Conservation (phyloP, 768 basidiomycete species). For the Leccinellum rugosiceps region DNA sequence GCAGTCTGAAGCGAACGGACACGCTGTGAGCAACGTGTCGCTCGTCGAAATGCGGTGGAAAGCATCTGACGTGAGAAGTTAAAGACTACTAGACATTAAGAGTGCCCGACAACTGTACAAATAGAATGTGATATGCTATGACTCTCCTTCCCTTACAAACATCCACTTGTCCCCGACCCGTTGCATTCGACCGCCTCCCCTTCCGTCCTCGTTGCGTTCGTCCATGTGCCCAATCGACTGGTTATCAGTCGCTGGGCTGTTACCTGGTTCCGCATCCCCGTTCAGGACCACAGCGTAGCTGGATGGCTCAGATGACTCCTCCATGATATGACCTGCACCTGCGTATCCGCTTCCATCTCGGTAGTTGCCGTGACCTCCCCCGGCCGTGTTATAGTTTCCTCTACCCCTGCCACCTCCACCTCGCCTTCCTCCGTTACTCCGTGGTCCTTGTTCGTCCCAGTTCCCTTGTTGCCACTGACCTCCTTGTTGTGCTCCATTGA, state of each 20-base stretch:
- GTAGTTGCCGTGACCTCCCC: conserved; percentile 44
- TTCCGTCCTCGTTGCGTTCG: conserved; percentile 10
- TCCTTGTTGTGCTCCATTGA: conserved; percentile 16
- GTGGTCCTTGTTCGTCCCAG: conserved; percentile 32
- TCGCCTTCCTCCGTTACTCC: conserved; percentile 36
- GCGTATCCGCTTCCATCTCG: conserved; percentile 40
- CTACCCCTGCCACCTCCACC: conserved; percentile 35
- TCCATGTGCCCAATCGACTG: conserved; percentile 2
- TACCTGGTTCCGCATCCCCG: conserved; percentile 36
- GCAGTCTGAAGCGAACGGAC: conserved; percentile 22
- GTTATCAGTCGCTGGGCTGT: neutral
- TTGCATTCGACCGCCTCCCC: conserved; percentile 55
- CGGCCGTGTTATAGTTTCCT: conserved; percentile 35
- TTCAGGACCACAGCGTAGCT: conserved; percentile 58
- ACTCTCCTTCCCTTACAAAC: conserved; percentile 45
- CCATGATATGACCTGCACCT: conserved; percentile 16
- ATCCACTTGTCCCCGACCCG: conserved; percentile 71
- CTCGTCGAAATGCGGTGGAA: conserved; percentile 16
- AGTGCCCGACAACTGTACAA: conserved; percentile 22
- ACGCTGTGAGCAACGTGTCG: conserved; percentile 5
- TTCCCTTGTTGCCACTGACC: conserved; percentile 23
- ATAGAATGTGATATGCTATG: conserved; percentile 20
- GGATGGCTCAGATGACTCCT: conserved; percentile 35
- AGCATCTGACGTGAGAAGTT: conserved; percentile 14
- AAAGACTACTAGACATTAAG: neutral